phyloP scores from a whole-genome alignment of 805 yeast genomes.

The Saccharomycopsis fibuligera region DNA sequence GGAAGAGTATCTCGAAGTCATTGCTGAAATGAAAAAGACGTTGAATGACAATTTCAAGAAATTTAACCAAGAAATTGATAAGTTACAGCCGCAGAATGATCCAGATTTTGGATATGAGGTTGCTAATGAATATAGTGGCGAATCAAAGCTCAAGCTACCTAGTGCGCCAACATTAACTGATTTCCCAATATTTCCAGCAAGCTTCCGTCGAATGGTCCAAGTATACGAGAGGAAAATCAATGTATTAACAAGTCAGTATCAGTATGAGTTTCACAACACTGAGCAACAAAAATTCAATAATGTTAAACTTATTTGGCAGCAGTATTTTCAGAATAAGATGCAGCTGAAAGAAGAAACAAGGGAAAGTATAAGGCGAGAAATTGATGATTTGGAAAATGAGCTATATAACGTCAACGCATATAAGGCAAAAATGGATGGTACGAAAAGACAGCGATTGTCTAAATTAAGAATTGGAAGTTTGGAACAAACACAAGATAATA shows the following conservation, averaged over 20 bases:
- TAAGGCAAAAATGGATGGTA: neutral
- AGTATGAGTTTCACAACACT: conserved; percentile 8
- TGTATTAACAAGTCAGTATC: neutral
- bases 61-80: neutral
- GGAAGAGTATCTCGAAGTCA: conserved; percentile 2
- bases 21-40: too few species aligned
- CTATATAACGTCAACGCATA: conserved; percentile 5
- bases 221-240: neutral
- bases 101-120: too few species aligned
- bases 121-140: too few species aligned
- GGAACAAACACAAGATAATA: too few species aligned
- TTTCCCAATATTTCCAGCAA: too few species aligned
- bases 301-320: conserved; percentile 9
- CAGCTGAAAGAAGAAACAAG: neutral
- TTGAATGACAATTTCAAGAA: too few species aligned
- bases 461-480: too few species aligned
- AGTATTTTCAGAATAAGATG: neutral
- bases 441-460: neutral
- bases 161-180: too few species aligned
- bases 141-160: too few species aligned
- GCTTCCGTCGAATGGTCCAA: neutral
- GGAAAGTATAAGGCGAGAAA: conserved; percentile 1
- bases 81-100: neutral
- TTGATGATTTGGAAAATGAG: conserved; percentile 7
- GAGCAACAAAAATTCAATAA: conserved; percentile 6